These are phyloP conservation scores for Nitzschia sp. DNA, from an alignment of 108 stramenopile genomes.

Conservation along the genomic window DNA sequence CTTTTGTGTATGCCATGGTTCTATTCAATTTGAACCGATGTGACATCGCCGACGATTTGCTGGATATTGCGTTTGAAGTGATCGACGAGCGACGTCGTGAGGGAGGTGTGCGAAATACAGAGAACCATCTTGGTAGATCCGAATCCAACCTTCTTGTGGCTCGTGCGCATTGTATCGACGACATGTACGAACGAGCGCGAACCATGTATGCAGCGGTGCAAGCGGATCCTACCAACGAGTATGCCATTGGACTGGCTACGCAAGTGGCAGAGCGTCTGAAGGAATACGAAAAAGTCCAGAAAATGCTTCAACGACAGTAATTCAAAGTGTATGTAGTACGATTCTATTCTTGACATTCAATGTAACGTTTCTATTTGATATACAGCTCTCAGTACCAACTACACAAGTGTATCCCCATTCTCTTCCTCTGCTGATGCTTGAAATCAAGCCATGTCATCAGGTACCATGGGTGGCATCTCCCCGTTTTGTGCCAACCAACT, in stretches of 20 bases:
- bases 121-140: constrained; percentile 14
- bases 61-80: constrained; percentile 49
- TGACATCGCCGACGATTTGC: constrained; percentile 28
- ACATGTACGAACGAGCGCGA: constrained; percentile 26
- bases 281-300: constrained; percentile 13
- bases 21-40: constrained; percentile 47
- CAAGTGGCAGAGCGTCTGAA: constrained; percentile 32
- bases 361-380: no score
- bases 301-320: neutral
- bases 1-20: constrained; percentile 63
- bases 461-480: no score
- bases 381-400: no score
- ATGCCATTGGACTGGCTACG: constrained; percentile 40
- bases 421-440: no score
- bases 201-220: constrained; percentile 42
- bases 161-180: constrained; percentile 36
- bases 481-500: no score
- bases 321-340: no score
- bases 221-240: constrained; percentile 43
- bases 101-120: constrained; percentile 43
- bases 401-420: no score
- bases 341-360: no score
- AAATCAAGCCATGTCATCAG: no score
- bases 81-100: constrained; percentile 37
- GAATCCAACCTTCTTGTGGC: constrained; percentile 56